Evolutionary conservation across 129 eudicot genomes (phyloP).

Genomic region (Flaveria sonorensis): DNA sequence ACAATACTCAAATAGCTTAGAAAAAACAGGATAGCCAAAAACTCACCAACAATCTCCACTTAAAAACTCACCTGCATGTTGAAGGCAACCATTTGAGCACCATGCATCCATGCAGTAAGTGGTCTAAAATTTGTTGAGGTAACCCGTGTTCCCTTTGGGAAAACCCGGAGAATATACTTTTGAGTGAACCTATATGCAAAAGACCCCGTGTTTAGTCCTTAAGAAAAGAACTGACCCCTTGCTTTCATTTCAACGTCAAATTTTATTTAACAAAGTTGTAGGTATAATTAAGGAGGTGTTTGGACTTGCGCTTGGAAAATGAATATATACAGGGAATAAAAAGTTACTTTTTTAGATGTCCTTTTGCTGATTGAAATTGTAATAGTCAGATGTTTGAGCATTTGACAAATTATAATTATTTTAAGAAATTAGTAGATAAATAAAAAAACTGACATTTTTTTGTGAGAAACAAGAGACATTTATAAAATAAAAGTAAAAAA

Average conservation of each 20-base stretch:
- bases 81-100: conserved; percentile 96
- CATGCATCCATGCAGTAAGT: conserved; percentile 80
- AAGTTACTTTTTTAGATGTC: no score
- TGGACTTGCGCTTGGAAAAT: neutral
- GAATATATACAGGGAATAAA: no score
- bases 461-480: neutral
- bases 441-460: no score
- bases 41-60: neutral
- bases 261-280: neutral
- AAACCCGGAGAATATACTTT: conserved; percentile 75
- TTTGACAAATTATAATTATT: neutral
- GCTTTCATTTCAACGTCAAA: neutral
- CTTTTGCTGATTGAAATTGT: neutral
- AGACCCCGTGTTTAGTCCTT: conserved; percentile 19
- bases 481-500: no score
- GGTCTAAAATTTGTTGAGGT: conserved; percentile 89
- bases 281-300: neutral
- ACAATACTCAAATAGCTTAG: neutral
- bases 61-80: conserved; percentile 79
- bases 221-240: neutral
- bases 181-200: conserved; percentile 70
- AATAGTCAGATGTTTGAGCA: neutral
- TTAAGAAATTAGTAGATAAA: no score
- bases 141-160: conserved; percentile 86
- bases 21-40: neutral